A percentile compares a stretch with the other conserved stretches of the same genome.
Evolutionary conservation across 768 basidiomycete species (phyloP).

Genomic region (Suillus plorans): DNA sequence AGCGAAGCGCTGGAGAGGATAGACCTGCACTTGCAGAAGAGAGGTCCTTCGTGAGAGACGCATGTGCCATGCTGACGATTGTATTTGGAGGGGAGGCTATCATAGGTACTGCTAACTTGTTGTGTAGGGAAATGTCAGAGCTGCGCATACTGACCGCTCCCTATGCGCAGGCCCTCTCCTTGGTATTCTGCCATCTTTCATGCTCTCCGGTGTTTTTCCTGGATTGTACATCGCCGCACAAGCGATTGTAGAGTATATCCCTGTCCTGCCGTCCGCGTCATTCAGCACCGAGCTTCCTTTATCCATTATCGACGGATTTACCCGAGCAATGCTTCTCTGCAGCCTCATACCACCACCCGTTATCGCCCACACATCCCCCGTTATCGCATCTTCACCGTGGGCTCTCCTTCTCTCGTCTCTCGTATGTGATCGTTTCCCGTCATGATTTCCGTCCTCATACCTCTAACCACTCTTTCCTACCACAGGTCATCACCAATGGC

Average conservation of each 20-base stretch:
- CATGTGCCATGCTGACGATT: conserved; percentile 58
- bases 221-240: conserved; percentile 61
- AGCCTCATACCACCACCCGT: conserved; percentile 73
- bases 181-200: conserved; percentile 72
- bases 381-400: conserved; percentile 69
- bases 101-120: conserved; percentile 43
- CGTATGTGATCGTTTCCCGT: conserved; percentile 38
- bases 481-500: conserved; percentile 68
- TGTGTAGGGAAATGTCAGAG: background rate
- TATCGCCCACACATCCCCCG: conserved; percentile 45
- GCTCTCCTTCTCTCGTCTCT: conserved; percentile 72
- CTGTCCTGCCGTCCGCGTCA: conserved; percentile 50
- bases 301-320: conserved; percentile 73
- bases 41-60: conserved; percentile 57
- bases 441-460: background rate
- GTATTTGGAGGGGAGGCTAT: conserved; percentile 82
- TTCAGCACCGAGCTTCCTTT: conserved; percentile 68
- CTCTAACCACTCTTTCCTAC: background rate
- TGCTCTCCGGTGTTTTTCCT: conserved; percentile 68
- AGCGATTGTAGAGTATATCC: conserved; percentile 60
- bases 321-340: conserved; percentile 77
- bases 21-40: conserved; percentile 39
- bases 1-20: conserved; percentile 33
- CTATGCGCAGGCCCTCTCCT: conserved; percentile 54
- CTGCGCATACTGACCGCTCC: conserved; percentile 3